Base-by-base conservation (phyloP, 345 rosid species). In the Mercurialis annua region DNA sequence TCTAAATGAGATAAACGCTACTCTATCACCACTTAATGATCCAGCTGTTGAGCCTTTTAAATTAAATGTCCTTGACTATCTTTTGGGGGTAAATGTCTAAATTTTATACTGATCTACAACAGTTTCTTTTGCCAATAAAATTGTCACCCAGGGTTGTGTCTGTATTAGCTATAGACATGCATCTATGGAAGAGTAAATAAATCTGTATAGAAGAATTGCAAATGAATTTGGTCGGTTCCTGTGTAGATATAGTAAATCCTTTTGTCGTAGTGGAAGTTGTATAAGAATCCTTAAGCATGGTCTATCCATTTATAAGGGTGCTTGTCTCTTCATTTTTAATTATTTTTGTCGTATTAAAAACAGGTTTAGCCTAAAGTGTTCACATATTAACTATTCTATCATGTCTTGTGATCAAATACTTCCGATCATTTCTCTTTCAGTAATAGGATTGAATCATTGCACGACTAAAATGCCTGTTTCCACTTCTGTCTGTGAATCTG, bases 11-110 rank as follows among this genome's bases (percentile, higher is more conserved):
- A 86, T 94, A 18, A 94, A 94, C 70, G 81, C 83, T 36, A 76
- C 74, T 15, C 77, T 91, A 30, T 67, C 82, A 72, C 88, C 87
- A 0, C 86, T 91, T 21, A 77, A 80, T 69, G 87, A 91, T 62
- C 89, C 96, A 66, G 78, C 92, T 10, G 23, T 76, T 1, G 93
- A 85, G 74, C 98, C 98, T 20, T 58, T 91, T 81, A 91, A 86
- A 78, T 83, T 91, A 64, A 91, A 94, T 73, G 68, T 89, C 75
- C 96, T 88, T n/a, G 98, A 93, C 82, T 93, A 93, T 73, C 70
- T 93, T 62, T 76, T 93, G 59, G 98, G 98, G 87, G 98, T 92
- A 85, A 78, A 30, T 66, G 8, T 54, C 50, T 74, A 53, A 50
- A 47, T 20, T 33, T 57, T 62, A 30, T 61, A 44, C 65, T 70